phyloP scores from a whole-genome alignment of 1,284 basidiomycete species.

The Ganoderma lingzhi region DNA sequence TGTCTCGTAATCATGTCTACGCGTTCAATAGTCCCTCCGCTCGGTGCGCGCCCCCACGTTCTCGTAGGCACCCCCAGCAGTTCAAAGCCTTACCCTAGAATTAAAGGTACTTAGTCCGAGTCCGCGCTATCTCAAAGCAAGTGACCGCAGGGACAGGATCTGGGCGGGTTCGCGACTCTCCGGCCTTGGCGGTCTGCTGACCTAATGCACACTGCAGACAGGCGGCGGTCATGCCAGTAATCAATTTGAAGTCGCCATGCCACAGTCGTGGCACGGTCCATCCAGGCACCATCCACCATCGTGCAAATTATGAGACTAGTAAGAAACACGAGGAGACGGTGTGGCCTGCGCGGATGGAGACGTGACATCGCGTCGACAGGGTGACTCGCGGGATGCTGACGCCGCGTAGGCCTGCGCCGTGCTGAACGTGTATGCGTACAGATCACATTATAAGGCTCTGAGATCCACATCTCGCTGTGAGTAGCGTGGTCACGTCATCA shows the following conservation, averaged over 20 bases:
- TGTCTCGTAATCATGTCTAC: constrained; percentile 3
- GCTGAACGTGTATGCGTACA: background rate
- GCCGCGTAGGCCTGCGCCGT: background rate
- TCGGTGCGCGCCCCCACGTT: background rate
- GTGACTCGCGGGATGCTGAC: background rate
- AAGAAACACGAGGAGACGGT: background rate
- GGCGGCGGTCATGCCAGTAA: background rate
- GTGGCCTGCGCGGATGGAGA: background rate
- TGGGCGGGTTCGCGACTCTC: background rate
- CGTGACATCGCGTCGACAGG: background rate
- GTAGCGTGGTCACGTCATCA: background rate
- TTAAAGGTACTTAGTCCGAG: background rate
- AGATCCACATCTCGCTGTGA: background rate
- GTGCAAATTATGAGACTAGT: background rate
- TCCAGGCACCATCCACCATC: background rate
- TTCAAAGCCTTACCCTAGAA: background rate
- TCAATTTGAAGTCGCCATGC: background rate
- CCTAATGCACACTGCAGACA: background rate
- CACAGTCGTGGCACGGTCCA: background rate
- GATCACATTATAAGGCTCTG: background rate
- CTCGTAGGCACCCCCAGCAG: background rate
- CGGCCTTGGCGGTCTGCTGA: background rate
- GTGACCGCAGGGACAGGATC: too few species aligned
- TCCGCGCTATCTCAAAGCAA: background rate
- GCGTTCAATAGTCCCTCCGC: background rate